Evolutionary conservation across 257 asterid species (phyloP), one percentile per base, ranked within the genome.

Genomic region (Jasminum sambac): DNA sequence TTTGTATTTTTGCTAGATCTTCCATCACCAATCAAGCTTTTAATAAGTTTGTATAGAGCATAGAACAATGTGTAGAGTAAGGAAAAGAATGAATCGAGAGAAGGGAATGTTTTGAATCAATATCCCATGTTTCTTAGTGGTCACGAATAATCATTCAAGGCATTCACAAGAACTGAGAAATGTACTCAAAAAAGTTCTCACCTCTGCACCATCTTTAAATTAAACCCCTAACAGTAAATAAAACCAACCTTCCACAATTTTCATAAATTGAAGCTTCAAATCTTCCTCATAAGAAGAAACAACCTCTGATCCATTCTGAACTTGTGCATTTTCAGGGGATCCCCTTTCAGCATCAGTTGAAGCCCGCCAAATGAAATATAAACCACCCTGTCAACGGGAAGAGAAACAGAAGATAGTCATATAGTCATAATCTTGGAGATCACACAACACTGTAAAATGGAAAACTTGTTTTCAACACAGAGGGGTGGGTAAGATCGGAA

Each of bases 321-420:
- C 72, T 86, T 77, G 3, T 64, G 79, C 89, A 84, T 74, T 83
- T 79, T 88, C 76, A 75, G 23, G 37, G 87, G 86, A 59, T 83
- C 78, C 6, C 94, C 92, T 66, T 79, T 83, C 69, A 90, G 68
- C 96, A 84, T 82, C 88, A 93, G 68, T 67, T 93, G 97, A 81
- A 93, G 97, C 65, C 97, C 98, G 71, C 98, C 98, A 46, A 89
- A 90, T 8, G 98, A 93, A 58, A 93, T 76, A 60, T 81, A 84
- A 6, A 80, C 88, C 67, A 44, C 85, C 73, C 96, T 93, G 88
- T 70, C 68, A 72, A 37, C 13, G 19, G 2, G 6, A 19, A 21
- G 23, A 21, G 43, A 39, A 65, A 21, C 64, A 5, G 57, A 64
- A 36, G 13, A 13, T 10, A 8, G 40, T 37, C 5, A 1, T 46